Conservation (phyloP, 208 protist genomes). For the Vickermania ingenoplastis region DNA sequence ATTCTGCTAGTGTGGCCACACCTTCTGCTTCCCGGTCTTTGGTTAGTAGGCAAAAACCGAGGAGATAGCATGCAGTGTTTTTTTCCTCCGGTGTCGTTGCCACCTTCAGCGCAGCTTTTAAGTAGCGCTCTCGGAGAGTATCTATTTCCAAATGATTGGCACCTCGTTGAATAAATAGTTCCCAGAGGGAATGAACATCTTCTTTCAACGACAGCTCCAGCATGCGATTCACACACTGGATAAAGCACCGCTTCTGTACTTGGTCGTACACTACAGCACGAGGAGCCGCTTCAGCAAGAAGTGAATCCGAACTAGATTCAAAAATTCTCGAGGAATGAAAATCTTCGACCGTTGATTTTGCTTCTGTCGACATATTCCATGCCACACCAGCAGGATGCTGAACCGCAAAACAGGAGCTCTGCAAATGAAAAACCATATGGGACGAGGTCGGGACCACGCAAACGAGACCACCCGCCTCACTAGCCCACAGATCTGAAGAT, state of each 20-base stretch:
- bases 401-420: constrained; percentile 61
- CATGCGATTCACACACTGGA: not conserved
- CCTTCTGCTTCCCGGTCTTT: constrained; percentile 18
- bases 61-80: constrained; percentile 24
- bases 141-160: not conserved
- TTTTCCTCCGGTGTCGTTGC: not conserved
- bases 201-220: not conserved
- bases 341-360: not conserved
- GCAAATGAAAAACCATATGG: constrained; percentile 90
- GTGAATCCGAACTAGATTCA: not conserved
- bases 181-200: not conserved
- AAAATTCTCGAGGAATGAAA: not conserved
- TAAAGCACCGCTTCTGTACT: too few species aligned
- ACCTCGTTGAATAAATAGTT: constrained; percentile 7
- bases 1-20: constrained; percentile 37
- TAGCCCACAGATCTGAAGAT: constrained; percentile 2
- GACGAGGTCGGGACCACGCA: constrained; percentile 85
- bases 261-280: too few species aligned
- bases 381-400: constrained; percentile 71
- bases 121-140: not conserved
- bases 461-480: constrained; percentile 13
- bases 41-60: constrained; percentile 44
- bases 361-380: constrained; percentile 26
- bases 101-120: not conserved
- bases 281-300: too few species aligned